Evolutionary conservation across 139 green algal genomes (phyloP), one percentile per base, ranked within the genome.

Genomic region (Spirogloea muscicola): DNA sequence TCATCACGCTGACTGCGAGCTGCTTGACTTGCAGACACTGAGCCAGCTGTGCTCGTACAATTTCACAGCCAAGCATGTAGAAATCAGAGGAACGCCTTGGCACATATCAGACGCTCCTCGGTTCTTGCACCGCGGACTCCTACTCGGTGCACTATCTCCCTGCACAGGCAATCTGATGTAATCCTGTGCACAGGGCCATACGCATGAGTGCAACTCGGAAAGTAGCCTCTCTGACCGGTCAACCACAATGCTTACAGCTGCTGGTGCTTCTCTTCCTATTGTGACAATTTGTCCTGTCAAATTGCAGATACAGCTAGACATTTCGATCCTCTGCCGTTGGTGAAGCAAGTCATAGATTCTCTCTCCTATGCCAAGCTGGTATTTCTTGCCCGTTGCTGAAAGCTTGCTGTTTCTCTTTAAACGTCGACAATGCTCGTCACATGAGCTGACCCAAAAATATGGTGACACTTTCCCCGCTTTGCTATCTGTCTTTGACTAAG

Each of bases 1-100:
- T n/a, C n/a, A n/a, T n/a, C n/a, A n/a, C n/a, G n/a, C n/a, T n/a
- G n/a, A n/a, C n/a, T n/a, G n/a, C n/a, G n/a, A n/a, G n/a, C n/a
- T n/a, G n/a, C n/a, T n/a, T n/a, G n/a, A n/a, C n/a, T n/a, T n/a
- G 18, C 58, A 81, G 68, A 82, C 74, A 10, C 57, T 82, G 34
- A 61, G 46, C 68, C 74, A 82, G 74, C 66, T 82, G 25, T 43
- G 31, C 2, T 18, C 7, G 0, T 79, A 49, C 6, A n/a, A 69
- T 29, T 74, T 43, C 16, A 7, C 51, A 1, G 38, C 72, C 10
- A 25, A 34, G 3, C 10, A 31, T 33, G 72, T 70, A 6, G 29
- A 72, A 34, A 33, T 80, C 25, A 16, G 51, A 10, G 36, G 42
- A n/a, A 37, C 42, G 4, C 74, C 74, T 63, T 72, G 49, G 46